Base-by-base conservation (phyloP, 225 moss, liverwort and hornwort genomes). In the Lunularia cruciata region DNA sequence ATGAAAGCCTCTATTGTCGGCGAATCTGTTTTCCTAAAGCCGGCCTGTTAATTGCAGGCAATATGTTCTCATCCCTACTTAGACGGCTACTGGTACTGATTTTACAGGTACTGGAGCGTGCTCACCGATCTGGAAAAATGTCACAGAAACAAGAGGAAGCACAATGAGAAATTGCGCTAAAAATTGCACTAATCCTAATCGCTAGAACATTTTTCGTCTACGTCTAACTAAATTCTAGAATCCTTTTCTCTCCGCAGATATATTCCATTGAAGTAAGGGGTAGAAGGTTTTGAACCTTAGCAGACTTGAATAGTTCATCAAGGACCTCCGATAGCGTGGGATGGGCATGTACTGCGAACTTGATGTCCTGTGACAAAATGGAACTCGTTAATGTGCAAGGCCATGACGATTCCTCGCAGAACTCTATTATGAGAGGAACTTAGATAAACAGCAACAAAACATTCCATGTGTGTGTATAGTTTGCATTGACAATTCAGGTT, bases 321-420 rank as follows among this genome's bases (percentile, higher is more conserved):
- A 98, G 73, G 31, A 98, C 96, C 78, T 98, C 96, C 58, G 96
- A 98, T 58, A 98, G 78, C 42, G 96, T 98, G 27, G 96, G 96
- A 78, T 98, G 96, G 37, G 96, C 96, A 70, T 98, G 96, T 57
- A 98, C 96, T 65, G 92, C 96, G 75, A 86, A 78, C 72, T 93
- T 98, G 73, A 98, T 87, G 25, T 93, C 89, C 96, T 96, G 87
- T 36, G 2, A 35, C 15, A 46, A 26, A 4, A 13, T 22, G 23
- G 23, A 51, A 5, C 13, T 22, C 46, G 18, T 27, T 14, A 65
- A 18, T 28, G 18, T 2, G 26, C 11, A 20, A 45, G 45, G 28
- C 14, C 28, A 25, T 7, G 26, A 27, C 12, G 3, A 62, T 39
- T 31, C 12, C 15, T 36, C 34, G 28, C 9, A 61, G 61, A 11